A percentile compares a stretch with the other conserved stretches of the same genome.
Conservation (phyloP, 2,329 filamentous ascomycete genomes). For the Davidsoniella neocaledoniae region DNA sequence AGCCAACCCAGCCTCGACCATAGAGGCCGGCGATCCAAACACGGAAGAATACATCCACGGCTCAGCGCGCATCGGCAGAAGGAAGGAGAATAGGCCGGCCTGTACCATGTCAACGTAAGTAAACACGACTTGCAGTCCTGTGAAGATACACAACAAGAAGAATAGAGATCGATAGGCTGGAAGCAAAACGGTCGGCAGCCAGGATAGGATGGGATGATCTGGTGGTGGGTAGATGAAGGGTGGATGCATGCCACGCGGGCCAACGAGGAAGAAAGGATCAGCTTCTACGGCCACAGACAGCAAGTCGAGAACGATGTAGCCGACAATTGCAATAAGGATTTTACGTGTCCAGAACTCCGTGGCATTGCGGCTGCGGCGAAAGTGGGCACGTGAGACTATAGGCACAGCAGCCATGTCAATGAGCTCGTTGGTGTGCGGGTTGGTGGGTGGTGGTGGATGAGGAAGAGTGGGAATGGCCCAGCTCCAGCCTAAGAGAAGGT, state of each 20-base stretch:
- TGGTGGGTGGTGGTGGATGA: slow-evolving; percentile 24
- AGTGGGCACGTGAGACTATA: slow-evolving; percentile 28
- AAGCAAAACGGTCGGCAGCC: slow-evolving; percentile 28
- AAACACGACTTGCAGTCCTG: slow-evolving; percentile 45
- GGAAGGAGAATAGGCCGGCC: slow-evolving; percentile 28
- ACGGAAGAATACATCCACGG: slow-evolving; percentile 38
- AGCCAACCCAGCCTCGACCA: slow-evolving; percentile 53
- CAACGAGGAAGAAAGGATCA: slow-evolving; percentile 61
- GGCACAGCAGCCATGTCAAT: slow-evolving; percentile 27
- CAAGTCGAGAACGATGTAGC: slow-evolving; percentile 54
- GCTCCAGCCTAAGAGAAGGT: slow-evolving; percentile 33
- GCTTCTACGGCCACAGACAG: slow-evolving; percentile 45
- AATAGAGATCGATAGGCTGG: slow-evolving; percentile 39
- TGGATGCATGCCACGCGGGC: slow-evolving; percentile 19
- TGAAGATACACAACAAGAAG: slow-evolving; percentile 37
- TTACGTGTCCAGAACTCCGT: slow-evolving; percentile 25
- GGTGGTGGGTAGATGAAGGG: slow-evolving; percentile 21
- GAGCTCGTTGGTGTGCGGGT: slow-evolving; percentile 23
- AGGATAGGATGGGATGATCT: slow-evolving; percentile 21
- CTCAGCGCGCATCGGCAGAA: slow-evolving; percentile 34
- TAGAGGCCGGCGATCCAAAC: slow-evolving; percentile 33
- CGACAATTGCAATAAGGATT: slow-evolving; percentile 30
- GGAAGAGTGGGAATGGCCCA: slow-evolving; percentile 35
- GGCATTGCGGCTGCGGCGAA: slow-evolving; percentile 24
- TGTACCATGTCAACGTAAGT: slow-evolving; percentile 41